phyloP scores from a whole-genome alignment of 768 basidiomycete species.

The Leccinum variicolor region DNA sequence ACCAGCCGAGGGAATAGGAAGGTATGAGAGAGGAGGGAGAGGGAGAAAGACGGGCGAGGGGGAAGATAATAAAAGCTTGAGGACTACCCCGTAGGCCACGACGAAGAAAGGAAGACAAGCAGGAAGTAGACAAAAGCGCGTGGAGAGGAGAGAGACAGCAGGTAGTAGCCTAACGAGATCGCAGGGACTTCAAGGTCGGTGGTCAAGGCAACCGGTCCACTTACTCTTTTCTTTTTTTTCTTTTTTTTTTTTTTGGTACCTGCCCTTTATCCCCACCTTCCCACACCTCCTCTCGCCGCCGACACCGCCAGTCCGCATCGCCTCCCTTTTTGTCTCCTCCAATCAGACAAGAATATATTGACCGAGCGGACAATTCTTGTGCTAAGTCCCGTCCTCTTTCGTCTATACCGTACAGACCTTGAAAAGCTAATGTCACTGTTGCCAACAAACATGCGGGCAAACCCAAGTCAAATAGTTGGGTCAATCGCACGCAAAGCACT shows the following conservation, averaged over 20 bases:
- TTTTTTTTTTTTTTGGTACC: slow-evolving; percentile 6
- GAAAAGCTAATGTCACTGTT: no score
- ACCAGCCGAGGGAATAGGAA: slow-evolving; percentile 47
- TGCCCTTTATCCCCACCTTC: slow-evolving; percentile 20
- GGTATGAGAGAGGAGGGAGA: neutral
- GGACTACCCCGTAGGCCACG: slow-evolving; percentile 24
- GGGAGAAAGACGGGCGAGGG: neutral
- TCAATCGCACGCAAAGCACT: no score
- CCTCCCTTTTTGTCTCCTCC: no score
- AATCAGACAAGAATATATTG: no score
- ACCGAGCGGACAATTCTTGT: no score
- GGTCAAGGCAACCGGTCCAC: slow-evolving; percentile 49
- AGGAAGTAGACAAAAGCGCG: slow-evolving; percentile 21
- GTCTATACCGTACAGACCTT: no score
- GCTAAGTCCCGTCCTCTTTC: no score
- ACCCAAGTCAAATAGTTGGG: no score
- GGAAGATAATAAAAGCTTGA: slow-evolving; percentile 6
- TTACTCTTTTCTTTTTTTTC: neutral
- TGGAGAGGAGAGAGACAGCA: slow-evolving; percentile 9
- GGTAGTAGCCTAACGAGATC: slow-evolving; percentile 32
- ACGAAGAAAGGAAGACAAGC: slow-evolving; percentile 15
- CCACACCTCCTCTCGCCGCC: slow-evolving; percentile 5
- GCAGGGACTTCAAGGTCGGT: slow-evolving; percentile 37
- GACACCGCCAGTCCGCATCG: no score
- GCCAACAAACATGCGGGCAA: no score